These are phyloP conservation scores for Linnemannia exigua DNA, from an alignment of 192 early-diverging fungal genomes.

Conservation along the genomic window DNA sequence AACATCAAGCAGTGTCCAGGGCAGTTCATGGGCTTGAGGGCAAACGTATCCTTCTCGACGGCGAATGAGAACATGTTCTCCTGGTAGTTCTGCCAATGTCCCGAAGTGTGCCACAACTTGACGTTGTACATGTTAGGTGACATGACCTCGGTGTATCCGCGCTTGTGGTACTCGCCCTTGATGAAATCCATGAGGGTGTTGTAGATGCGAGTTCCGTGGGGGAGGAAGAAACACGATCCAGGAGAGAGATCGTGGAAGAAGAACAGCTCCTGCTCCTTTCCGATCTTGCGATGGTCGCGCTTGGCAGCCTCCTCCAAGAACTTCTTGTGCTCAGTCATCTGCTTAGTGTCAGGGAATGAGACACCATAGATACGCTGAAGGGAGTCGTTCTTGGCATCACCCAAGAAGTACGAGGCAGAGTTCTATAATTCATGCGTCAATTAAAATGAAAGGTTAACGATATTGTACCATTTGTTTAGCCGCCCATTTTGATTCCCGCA, in stretches of 20 bases:
- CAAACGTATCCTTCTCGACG: constrained; percentile 98
- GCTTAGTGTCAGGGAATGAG: constrained; percentile 99
- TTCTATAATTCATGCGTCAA: constrained; percentile 67
- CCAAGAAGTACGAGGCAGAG: constrained; percentile 98
- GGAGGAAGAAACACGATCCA: constrained; percentile 94
- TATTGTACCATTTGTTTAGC: neutral
- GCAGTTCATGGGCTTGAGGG: constrained; percentile 99
- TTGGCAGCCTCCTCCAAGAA: constrained; percentile 97
- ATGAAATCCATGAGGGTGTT: constrained; percentile 95
- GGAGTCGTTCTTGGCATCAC: constrained; percentile 97
- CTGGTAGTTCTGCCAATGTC: constrained; percentile 97
- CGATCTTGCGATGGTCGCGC: constrained; percentile 97
- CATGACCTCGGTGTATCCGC: constrained; percentile 97
- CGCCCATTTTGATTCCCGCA: neutral
- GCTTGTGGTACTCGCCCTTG: constrained; percentile 88
- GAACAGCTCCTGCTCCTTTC: constrained; percentile 98
- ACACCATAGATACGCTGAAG: constrained; percentile 99
- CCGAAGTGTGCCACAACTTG: constrained; percentile 96
- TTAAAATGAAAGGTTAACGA: neutral
- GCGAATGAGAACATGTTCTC: constrained; percentile 97
- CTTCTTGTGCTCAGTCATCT: constrained; percentile 95
- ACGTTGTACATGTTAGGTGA: constrained; percentile 99
- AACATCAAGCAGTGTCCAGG: constrained; percentile 99
- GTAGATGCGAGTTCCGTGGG: constrained; percentile 97
- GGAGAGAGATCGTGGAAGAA: constrained; percentile 97